These are phyloP conservation scores for Coemansia sp. DNA, from an alignment of 192 early-diverging fungal genomes.

Conservation along the genomic window DNA sequence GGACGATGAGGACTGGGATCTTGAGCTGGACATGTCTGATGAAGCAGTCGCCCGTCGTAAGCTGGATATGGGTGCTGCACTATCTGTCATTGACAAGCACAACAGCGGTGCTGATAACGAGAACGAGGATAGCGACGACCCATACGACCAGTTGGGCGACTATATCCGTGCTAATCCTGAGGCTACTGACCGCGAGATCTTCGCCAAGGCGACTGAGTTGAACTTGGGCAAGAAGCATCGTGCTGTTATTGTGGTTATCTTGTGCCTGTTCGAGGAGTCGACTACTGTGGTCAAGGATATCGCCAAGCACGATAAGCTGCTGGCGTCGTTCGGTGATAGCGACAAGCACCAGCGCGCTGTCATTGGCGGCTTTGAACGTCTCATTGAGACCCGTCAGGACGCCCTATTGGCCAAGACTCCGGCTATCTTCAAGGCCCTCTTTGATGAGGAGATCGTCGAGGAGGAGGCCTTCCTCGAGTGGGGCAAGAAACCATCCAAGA, in stretches of 20 bases:
- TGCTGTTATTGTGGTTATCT: slow-evolving; percentile 77
- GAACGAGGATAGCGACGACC: slow-evolving; percentile 59
- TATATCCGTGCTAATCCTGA: slow-evolving; percentile 67
- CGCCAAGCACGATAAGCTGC: slow-evolving; percentile 68
- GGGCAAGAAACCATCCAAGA: slow-evolving; percentile 82
- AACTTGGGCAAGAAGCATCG: slow-evolving; percentile 77
- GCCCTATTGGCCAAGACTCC: slow-evolving; percentile 68
- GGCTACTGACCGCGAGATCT: slow-evolving; percentile 69
- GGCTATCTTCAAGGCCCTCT: slow-evolving; percentile 85
- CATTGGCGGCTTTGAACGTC: slow-evolving; percentile 89
- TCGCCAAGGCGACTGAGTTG: slow-evolving; percentile 78
- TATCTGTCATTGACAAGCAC: background rate
- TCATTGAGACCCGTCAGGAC: slow-evolving; percentile 68
- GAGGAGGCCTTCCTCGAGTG: slow-evolving; percentile 90
- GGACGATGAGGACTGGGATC: slow-evolving; percentile 79
- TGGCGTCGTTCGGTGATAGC: slow-evolving; percentile 72
- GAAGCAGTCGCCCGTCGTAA: slow-evolving; percentile 79
- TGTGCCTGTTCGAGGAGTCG: slow-evolving; percentile 76
- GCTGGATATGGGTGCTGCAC: slow-evolving; percentile 59
- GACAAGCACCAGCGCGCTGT: slow-evolving; percentile 89
- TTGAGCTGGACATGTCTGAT: slow-evolving; percentile 70
- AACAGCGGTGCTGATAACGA: slow-evolving; percentile 62
- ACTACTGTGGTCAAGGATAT: slow-evolving; percentile 68
- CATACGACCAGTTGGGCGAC: slow-evolving; percentile 79
- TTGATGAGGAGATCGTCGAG: slow-evolving; percentile 88